Evolutionary conservation across 176 grass and related monocot genomes (phyloP), one percentile per base, ranked within the genome.

Genomic region (Carex myosuroides): DNA sequence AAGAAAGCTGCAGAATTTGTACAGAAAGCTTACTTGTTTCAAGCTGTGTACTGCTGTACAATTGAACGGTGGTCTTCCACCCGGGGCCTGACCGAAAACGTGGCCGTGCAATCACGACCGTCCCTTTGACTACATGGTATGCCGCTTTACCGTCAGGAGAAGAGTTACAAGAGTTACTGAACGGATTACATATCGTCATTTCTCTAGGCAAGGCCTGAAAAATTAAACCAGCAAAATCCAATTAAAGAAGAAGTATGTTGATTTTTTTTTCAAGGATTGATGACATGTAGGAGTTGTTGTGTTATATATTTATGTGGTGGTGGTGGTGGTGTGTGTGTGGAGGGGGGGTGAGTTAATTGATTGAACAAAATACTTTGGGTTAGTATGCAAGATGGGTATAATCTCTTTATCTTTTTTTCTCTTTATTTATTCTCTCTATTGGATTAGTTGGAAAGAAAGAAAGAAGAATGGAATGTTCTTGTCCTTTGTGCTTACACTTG

Each of bases 1-100:
- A 75, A 75, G 46, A 54, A 7, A 44, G 39, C 13, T 72, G 35
- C 41, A 60, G 8, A 22, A 17, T 6, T 24, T 58, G 35, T 37
- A 83, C 8, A 29, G 0, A 66, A 10, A 8, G 64, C 88, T 64
- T 83, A 99, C 93, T 87, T 2, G 14, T 56, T 80, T 99, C 93
- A 12, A 95, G 35, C 80, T 93, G 86, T 8, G 91, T 90, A 84
- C 83, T 77, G 88, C 96, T 99, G 84, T 89, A 92, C 3, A 99
- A 86, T 16, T 89, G 78, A 18, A 99, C 46, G 11, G 86, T 90
- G 70, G 91, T 93, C 48, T 85, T 90, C 76, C 90, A 84, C 39
- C 91, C 86, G 2, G 91, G 86, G 33, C 26, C 7, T 6, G 88
- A 87, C 3, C 78, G 74, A 1, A 90, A 54, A 0, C 73, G 86